These are phyloP conservation scores for Solanum hybrid DNA, from an alignment of 305 asterid species.

Conservation along the genomic window DNA sequence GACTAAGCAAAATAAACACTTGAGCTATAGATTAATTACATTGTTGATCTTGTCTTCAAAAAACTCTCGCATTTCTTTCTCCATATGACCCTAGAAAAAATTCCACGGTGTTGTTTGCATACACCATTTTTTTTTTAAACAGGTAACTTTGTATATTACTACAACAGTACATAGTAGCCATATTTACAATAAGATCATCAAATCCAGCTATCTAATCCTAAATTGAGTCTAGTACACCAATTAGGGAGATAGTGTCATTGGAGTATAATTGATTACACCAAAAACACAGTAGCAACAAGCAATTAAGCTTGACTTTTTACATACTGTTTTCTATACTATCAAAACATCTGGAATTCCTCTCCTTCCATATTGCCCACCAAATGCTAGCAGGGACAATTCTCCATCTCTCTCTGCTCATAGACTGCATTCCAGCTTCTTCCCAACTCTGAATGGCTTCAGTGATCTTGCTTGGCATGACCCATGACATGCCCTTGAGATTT, in stretches of 20 bases:
- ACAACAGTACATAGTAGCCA: not conserved
- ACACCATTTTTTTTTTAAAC: too few species aligned
- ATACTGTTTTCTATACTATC: not conserved
- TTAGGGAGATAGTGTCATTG: not conserved
- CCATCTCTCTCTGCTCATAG: not conserved
- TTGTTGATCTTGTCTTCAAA: not conserved
- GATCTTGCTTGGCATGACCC: not conserved
- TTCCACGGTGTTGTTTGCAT: not conserved
- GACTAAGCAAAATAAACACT: not conserved
- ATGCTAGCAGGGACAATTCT: not conserved
- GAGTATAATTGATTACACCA: not conserved
- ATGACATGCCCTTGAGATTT: not conserved
- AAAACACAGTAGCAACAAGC: not conserved
- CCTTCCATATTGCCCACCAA: not conserved
- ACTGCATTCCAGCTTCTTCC: not conserved
- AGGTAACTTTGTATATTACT: not conserved
- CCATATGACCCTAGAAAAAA: not conserved
- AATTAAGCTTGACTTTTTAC: not conserved
- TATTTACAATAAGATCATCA: not conserved
- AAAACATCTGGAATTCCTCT: not conserved
- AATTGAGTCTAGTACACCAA: not conserved
- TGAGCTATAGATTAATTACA: not conserved
- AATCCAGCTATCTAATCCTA: not conserved
- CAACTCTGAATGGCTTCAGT: not conserved
- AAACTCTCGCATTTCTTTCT: not conserved